phyloP scores from a whole-genome alignment of 148 eudicot genomes.

The Spergularia bocconei region DNA sequence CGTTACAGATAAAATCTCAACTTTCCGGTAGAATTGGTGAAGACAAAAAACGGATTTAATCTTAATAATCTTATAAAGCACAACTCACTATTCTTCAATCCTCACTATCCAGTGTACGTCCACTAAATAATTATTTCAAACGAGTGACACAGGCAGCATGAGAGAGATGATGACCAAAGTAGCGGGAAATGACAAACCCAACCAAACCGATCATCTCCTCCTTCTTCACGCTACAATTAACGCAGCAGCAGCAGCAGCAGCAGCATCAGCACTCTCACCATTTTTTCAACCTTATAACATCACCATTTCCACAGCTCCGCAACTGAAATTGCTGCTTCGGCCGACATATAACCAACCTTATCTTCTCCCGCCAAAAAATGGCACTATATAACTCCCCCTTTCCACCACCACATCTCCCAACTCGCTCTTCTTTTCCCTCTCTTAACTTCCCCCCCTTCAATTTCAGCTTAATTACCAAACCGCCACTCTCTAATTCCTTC shows the following conservation, averaged over 20 bases:
- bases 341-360: slow-evolving; percentile 15
- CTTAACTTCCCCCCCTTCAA: not conserved
- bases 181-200: not conserved
- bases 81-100: too few species aligned
- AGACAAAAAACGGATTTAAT: too few species aligned
- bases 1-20: too few species aligned
- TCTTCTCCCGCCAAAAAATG: slow-evolving; percentile 3
- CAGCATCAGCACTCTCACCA: slow-evolving; percentile 3
- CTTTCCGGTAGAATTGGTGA: too few species aligned
- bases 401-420: slow-evolving; percentile 10
- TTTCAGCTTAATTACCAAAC: slow-evolving; percentile 14
- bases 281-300: slow-evolving; percentile 8
- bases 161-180: not conserved
- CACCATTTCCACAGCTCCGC: not conserved
- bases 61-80: too few species aligned
- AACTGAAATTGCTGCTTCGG: slow-evolving; percentile 13
- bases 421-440: not conserved
- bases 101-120: too few species aligned
- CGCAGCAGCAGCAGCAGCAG: too few species aligned
- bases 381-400: slow-evolving; percentile 23
- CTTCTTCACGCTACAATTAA: not conserved
- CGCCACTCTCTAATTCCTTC: slow-evolving; percentile 14
- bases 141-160: slow-evolving; percentile 18
- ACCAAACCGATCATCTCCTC: not conserved
- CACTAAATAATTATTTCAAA: not conserved